phyloP scores from a whole-genome alignment of 2,329 filamentous ascomycete species.

The Colletotrichum filicis region DNA sequence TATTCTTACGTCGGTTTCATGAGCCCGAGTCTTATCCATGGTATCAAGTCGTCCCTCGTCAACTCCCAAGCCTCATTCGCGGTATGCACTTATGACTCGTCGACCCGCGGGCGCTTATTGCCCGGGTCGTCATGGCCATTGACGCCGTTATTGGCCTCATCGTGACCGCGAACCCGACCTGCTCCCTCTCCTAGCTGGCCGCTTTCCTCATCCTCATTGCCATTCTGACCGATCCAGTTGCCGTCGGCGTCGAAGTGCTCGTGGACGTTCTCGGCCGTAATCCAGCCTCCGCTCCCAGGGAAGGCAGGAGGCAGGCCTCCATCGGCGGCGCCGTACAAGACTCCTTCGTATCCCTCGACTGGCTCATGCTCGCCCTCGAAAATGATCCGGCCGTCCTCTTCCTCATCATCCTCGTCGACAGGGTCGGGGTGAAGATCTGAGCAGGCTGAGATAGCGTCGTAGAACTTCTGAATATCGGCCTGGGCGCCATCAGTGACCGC shows the following conservation, averaged over 20 bases:
- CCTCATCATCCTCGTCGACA: slow-evolving; percentile 66
- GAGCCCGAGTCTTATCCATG: slow-evolving; percentile 8
- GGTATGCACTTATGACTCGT: slow-evolving; percentile 37
- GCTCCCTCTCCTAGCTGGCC: slow-evolving; percentile 73
- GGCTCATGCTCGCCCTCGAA: slow-evolving; percentile 67
- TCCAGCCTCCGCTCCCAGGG: slow-evolving; percentile 83
- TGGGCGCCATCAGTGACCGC: slow-evolving; percentile 40
- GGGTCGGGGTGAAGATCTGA: slow-evolving; percentile 82
- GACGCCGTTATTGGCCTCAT: slow-evolving; percentile 61
- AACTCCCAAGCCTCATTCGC: background rate
- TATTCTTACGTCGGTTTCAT: slow-evolving; percentile 14
- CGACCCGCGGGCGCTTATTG: slow-evolving; percentile 60
- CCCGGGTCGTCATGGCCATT: slow-evolving; percentile 57
- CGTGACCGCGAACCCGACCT: slow-evolving; percentile 64
- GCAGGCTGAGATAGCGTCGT: slow-evolving; percentile 77
- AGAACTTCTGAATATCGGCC: slow-evolving; percentile 59
- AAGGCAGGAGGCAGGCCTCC: slow-evolving; percentile 72
- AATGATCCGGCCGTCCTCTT: slow-evolving; percentile 65
- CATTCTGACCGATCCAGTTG: slow-evolving; percentile 72
- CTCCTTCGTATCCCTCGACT: slow-evolving; percentile 67
- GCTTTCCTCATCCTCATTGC: slow-evolving; percentile 48
- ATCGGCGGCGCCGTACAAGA: slow-evolving; percentile 57
- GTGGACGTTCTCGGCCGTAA: slow-evolving; percentile 90
- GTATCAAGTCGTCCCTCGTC: slow-evolving; percentile 28
- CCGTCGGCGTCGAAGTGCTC: slow-evolving; percentile 86